Base-by-base conservation (phyloP, 202 grass and related monocot species). In the Setaria viridis region DNA sequence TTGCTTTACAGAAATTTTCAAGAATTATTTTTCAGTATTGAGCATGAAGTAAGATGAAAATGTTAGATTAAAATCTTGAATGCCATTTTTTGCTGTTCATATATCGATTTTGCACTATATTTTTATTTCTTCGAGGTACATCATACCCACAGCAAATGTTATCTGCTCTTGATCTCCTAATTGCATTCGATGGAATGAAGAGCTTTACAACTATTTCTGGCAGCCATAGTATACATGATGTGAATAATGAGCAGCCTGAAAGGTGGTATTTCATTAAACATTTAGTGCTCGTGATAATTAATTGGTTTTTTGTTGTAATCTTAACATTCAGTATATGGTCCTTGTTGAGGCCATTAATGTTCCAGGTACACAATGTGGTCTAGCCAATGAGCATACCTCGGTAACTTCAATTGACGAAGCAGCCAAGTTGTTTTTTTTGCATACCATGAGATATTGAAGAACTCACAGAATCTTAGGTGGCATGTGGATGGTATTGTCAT, bases 1-100 rank as follows among this genome's bases (percentile, higher is more conserved):
- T 82, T 74, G 39, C 87, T 84, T 51, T 94, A 75, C 74, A 25
- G 25, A 97, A 79, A 47, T 25, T 79, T 93, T 91, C 87, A 93
- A 82, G 91, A 90, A 42, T 88, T 82, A 35, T 74, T 86, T 42
- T 15, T 50, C 33, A 80, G 64, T n/a, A 77, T 94, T 32, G 87
- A 84, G 65, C 53, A 80, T 41, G 80, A 94, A 78, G 92, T 91
- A 87, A 57, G 63, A 54, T 39, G 16, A 54, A 82, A 30, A 76
- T 72, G 58, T 77, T 70, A 62, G 53, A 11, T 25, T 55, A 54
- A 33, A 75, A 66, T 15, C 13, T 80, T 86, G 46, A 72, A 62
- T 81, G 47, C 0, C 16, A 63, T 25, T 62, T 16, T 49, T 17
- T 34, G 11, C 21, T 62, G 55, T 60, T 79, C 15, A 60, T 55